phyloP scores from a whole-genome alignment of 1,139 yeast genomes.

The Dujonia santamariae region DNA sequence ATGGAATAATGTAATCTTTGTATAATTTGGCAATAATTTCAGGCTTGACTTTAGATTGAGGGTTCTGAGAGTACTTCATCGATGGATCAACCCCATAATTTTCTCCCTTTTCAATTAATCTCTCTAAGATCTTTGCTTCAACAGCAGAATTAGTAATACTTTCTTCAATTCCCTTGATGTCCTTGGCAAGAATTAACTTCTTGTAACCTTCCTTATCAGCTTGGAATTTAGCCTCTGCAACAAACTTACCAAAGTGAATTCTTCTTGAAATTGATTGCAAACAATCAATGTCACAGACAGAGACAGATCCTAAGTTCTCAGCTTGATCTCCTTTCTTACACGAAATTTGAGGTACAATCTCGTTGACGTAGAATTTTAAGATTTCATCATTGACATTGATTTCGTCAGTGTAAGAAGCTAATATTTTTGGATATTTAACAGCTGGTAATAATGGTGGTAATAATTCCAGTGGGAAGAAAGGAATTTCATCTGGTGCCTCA shows the following conservation, averaged over 20 bases:
- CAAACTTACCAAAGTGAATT: conserved; percentile 95
- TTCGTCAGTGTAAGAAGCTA: conserved; percentile 72
- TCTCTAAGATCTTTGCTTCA: conserved; percentile 75
- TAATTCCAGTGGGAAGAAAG: conserved; percentile 75
- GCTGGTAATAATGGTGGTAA: conserved; percentile 73
- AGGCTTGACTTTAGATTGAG: conserved; percentile 77
- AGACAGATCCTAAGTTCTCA: conserved; percentile 87
- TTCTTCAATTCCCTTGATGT: conserved; percentile 68
- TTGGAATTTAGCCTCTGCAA: conserved; percentile 89
- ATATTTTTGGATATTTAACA: conserved; percentile 70
- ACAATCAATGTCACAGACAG: conserved; percentile 79
- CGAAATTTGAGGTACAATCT: conserved; percentile 72
- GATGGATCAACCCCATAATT: conserved; percentile 89
- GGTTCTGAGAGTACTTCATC: conserved; percentile 60
- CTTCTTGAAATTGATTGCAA: conserved; percentile 89
- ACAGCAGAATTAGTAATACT: conserved; percentile 87
- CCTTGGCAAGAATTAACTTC: conserved; percentile 60
- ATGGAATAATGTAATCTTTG: conserved; percentile 84
- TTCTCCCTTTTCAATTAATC: conserved; percentile 76
- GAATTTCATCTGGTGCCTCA: conserved; percentile 94
- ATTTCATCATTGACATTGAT: conserved; percentile 75
- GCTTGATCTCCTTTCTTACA: conserved; percentile 70
- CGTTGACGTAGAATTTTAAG: conserved; percentile 60
- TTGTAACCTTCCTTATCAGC: conserved; percentile 63
- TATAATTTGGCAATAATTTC: conserved; percentile 79